A percentile compares a stretch with the other conserved stretches of the same genome.
Evolutionary conservation across 345 rosid genomes (phyloP).

Genomic region (Boechera retrofracta): DNA sequence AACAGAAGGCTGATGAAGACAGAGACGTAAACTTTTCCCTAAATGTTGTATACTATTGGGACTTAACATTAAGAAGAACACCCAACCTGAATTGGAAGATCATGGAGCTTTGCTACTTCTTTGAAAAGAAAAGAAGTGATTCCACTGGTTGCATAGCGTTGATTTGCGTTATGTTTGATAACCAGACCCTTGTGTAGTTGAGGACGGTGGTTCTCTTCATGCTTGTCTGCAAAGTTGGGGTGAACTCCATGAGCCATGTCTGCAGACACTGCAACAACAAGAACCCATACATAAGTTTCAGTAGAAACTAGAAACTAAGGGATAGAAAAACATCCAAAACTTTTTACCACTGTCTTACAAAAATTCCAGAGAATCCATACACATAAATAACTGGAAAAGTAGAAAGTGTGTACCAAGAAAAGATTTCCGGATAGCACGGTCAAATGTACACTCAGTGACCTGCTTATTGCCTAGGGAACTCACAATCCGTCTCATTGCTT

Average conservation of each 20-base stretch:
- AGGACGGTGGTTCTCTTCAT: conserved; percentile 90
- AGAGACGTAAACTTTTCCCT: background rate
- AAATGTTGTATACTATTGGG: conserved; percentile 16
- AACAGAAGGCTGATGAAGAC: conserved; percentile 6
- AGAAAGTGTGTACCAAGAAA: conserved; percentile 69
- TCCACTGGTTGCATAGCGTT: conserved; percentile 93
- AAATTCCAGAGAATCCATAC: background rate
- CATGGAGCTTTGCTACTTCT: conserved; percentile 79
- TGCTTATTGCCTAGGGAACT: conserved; percentile 64
- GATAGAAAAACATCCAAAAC: background rate
- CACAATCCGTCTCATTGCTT: conserved; percentile 86
- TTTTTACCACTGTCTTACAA: background rate
- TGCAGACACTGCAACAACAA: conserved; percentile 68
- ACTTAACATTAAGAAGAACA: conserved; percentile 12
- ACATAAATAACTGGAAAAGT: background rate
- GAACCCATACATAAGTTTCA: conserved; percentile 25
- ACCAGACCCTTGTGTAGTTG: conserved; percentile 92
- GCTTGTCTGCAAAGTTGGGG: conserved; percentile 87
- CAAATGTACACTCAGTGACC: conserved; percentile 63
- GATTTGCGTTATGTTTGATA: conserved; percentile 94
- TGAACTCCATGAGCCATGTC: conserved; percentile 99
- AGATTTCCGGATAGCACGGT: conserved; percentile 79
- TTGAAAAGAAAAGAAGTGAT: conserved; percentile 88
- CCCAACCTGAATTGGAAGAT: conserved; percentile 87
- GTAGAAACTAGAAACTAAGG: background rate